Percentiles rank a stretch among this genome's conserved stretches.
phyloP scores from a whole-genome alignment of 2,329 filamentous ascomycete genomes.

The Fusarium robinianum region DNA sequence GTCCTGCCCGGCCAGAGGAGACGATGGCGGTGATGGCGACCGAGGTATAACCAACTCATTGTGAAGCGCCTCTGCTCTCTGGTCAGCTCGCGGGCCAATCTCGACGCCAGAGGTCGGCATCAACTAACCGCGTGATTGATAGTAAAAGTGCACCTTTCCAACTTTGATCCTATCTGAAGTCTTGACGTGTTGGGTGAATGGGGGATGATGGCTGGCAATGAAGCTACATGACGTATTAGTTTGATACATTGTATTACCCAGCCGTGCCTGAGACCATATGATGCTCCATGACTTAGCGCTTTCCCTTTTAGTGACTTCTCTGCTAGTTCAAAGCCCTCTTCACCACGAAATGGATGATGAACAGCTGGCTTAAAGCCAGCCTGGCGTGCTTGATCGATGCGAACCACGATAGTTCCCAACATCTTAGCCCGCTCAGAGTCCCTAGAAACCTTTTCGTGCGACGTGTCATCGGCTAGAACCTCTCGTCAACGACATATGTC shows the following conservation, averaged over 20 bases:
- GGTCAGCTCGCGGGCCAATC: too few relatives aligned
- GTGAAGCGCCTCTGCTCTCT: slow-evolving; percentile 31
- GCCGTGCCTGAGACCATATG: slow-evolving; percentile 17
- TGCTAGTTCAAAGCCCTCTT: background rate
- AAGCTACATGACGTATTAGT: slow-evolving; percentile 5
- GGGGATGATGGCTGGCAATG: background rate
- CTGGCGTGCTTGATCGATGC: rapidly evolving
- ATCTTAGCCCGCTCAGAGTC: background rate
- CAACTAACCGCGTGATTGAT: slow-evolving; percentile 29
- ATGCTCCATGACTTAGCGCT: slow-evolving; percentile 30
- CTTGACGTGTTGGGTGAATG: rapidly evolving
- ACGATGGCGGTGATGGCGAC: slow-evolving; percentile 3
- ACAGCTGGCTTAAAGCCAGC: too few relatives aligned
- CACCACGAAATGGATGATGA: background rate
- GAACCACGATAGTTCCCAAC: slow-evolving; percentile 26
- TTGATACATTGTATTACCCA: too few relatives aligned
- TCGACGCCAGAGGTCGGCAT: background rate
- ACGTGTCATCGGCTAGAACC: background rate
- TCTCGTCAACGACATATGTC: background rate
- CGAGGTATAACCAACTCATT: slow-evolving; percentile 31
- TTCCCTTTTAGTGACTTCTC: slow-evolving; percentile 38
- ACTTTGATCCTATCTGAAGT: background rate
- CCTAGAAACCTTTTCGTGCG: background rate
- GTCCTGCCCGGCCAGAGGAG: background rate
- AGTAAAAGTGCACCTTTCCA: slow-evolving; percentile 24